These are phyloP conservation scores for Chaetomium olivaceum DNA, from an alignment of 2,329 filamentous ascomycete species.

Conservation along the genomic window DNA sequence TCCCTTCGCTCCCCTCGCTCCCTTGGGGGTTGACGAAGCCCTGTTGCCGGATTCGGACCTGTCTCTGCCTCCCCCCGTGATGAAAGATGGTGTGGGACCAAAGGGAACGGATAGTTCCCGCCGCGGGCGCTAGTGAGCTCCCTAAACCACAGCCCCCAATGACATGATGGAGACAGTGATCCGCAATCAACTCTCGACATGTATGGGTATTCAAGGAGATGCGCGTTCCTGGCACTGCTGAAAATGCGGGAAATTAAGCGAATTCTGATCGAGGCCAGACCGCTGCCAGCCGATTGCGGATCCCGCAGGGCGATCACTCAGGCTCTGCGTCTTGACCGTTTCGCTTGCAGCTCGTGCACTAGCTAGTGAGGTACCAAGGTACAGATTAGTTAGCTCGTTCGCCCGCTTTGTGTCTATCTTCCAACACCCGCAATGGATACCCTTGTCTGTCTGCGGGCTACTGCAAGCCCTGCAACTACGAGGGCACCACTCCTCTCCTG, in stretches of 20 bases:
- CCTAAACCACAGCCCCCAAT: neutral
- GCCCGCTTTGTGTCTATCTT: too few relatives aligned
- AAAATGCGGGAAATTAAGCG: neutral
- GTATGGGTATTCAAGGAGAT: neutral
- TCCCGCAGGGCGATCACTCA: slow-evolving; percentile 4
- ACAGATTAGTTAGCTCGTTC: too few relatives aligned
- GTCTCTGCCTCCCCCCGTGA: neutral
- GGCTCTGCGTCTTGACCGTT: neutral
- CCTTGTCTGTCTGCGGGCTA: neutral
- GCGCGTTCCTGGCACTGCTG: neutral
- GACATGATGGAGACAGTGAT: neutral
- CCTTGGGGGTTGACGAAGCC: neutral
- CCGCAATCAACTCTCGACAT: neutral
- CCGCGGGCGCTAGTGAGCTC: neutral
- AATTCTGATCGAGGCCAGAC: slow-evolving; percentile 3
- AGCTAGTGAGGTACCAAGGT: too few relatives aligned
- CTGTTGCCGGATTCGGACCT: neutral
- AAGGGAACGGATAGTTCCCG: neutral
- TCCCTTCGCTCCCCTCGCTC: too few relatives aligned
- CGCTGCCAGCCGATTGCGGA: neutral
- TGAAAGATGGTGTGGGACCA: neutral
- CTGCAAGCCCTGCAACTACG: slow-evolving; percentile 7
- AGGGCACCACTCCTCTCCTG: slow-evolving; percentile 1
- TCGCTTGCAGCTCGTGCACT: neutral
- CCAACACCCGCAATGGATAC: neutral